A percentile compares a stretch with the other conserved stretches of the same genome.
Evolutionary conservation across 164 flowering plant species (phyloP).

Genomic region (Magnolia sinica): DNA sequence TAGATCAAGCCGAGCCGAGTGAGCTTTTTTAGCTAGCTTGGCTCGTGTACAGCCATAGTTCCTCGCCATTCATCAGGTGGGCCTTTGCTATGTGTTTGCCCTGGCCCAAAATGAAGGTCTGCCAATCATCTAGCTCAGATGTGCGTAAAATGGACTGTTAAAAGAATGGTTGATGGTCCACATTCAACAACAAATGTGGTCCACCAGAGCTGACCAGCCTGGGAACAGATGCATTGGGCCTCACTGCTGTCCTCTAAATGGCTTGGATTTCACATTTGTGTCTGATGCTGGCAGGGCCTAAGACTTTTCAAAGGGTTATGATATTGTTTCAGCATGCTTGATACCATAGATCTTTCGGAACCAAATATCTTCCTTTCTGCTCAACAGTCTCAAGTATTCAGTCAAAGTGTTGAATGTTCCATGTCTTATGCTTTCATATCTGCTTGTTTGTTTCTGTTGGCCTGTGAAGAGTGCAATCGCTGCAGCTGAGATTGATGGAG

Average conservation of each 20-base stretch:
- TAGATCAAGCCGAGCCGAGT: too few species aligned
- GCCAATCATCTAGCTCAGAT: neutral
- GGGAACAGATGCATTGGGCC: too few species aligned
- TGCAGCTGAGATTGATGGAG: conserved; percentile 61
- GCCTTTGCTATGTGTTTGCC: neutral
- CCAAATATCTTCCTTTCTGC: too few species aligned
- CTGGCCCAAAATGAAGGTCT: neutral
- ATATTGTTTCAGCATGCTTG: too few species aligned
- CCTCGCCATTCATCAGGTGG: neutral
- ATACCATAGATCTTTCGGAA: too few species aligned
- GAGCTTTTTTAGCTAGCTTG: too few species aligned
- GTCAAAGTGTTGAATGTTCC: neutral
- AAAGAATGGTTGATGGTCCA: neutral
- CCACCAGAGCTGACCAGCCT: neutral
- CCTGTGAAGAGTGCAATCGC: conserved; percentile 45
- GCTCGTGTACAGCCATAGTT: too few species aligned
- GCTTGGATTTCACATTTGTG: too few species aligned
- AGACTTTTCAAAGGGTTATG: too few species aligned
- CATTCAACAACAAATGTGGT: neutral
- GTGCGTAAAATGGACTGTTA: neutral
- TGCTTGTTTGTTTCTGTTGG: conserved; percentile 6
- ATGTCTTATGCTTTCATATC: conserved; percentile 4
- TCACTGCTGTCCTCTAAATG: too few species aligned
- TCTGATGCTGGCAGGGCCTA: too few species aligned
- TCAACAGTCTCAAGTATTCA: neutral